phyloP scores from a whole-genome alignment of 2,329 filamentous ascomycete species.

The Aspergillus vadensis region DNA sequence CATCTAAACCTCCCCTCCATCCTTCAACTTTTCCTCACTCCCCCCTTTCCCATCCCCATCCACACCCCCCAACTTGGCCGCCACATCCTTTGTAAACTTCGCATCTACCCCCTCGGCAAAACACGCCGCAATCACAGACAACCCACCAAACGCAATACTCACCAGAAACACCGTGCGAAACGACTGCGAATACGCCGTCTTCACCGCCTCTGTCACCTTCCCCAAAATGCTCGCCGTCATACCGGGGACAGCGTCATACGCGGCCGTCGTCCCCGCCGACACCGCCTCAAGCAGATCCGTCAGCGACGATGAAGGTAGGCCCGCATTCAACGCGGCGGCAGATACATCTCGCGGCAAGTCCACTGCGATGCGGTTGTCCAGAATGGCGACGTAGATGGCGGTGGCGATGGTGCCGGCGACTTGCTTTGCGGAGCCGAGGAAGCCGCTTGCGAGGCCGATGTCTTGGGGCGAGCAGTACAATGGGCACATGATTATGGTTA shows the following conservation, averaged over 20 bases:
- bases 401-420: conserved; percentile 6
- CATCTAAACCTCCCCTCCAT: not conserved
- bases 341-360: not conserved
- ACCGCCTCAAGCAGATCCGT: not conserved
- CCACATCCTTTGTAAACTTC: not conserved
- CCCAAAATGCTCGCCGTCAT: not conserved
- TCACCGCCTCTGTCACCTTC: not conserved
- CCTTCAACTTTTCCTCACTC: not conserved
- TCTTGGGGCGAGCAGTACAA: conserved; percentile 1
- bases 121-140: conserved; percentile 1
- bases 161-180: conserved; percentile 4
- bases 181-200: conserved; percentile 4
- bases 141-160: not conserved
- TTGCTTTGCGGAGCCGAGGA: conserved; percentile 6
- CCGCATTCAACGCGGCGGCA: not conserved
- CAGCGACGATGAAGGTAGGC: not conserved
- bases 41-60: not conserved
- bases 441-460: conserved; percentile 5
- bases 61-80: not conserved
- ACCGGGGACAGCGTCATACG: not conserved
- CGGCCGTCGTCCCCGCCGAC: not conserved
- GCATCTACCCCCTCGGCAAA: not conserved
- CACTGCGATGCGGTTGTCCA: not conserved
- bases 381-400: conserved; percentile 8
- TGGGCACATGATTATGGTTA: conserved; percentile 7